Conservation (phyloP, 2,329 filamentous ascomycete species). For the Colletotrichum cereale region DNA sequence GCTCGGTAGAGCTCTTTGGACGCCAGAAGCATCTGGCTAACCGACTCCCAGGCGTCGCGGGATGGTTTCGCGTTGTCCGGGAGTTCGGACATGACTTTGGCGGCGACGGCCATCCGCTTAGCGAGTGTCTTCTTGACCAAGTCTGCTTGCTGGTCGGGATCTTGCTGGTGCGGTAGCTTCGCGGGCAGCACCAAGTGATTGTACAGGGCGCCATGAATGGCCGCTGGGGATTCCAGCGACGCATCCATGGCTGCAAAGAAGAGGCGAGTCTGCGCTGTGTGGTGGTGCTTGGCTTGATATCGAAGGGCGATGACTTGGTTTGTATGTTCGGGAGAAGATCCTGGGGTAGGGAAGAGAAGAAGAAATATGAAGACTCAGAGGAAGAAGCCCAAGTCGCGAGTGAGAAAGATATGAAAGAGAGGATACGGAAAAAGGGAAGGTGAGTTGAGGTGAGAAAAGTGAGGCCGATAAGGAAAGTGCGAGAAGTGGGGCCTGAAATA, state of each 20-base stretch:
- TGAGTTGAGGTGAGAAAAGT: neutral
- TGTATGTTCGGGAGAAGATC: neutral
- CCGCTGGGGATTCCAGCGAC: constrained; percentile 2
- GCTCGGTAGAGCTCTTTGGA: constrained; percentile 20
- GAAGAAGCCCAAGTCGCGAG: neutral
- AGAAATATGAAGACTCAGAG: neutral
- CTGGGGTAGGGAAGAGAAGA: neutral
- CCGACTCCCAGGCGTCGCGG: neutral
- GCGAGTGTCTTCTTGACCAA: constrained; percentile 23
- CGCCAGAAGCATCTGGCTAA: constrained; percentile 17
- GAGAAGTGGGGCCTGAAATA: neutral
- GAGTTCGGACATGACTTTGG: constrained; percentile 13
- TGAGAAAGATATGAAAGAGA: neutral
- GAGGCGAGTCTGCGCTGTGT: no score
- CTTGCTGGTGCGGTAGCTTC: constrained; percentile 28
- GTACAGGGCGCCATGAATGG: constrained; percentile 32
- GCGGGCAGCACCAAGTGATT: constrained; percentile 32
- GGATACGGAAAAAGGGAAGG: neutral
- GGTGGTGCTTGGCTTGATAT: neutral
- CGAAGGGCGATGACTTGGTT: no score
- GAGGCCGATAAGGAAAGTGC: neutral
- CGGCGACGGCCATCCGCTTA: constrained; percentile 15
- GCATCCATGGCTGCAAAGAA: neutral
- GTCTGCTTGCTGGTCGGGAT: constrained; percentile 18
- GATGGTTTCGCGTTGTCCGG: neutral